Evolutionary conservation across 148 eudicot genomes (phyloP).

Genomic region (Rhododendron ovatum): DNA sequence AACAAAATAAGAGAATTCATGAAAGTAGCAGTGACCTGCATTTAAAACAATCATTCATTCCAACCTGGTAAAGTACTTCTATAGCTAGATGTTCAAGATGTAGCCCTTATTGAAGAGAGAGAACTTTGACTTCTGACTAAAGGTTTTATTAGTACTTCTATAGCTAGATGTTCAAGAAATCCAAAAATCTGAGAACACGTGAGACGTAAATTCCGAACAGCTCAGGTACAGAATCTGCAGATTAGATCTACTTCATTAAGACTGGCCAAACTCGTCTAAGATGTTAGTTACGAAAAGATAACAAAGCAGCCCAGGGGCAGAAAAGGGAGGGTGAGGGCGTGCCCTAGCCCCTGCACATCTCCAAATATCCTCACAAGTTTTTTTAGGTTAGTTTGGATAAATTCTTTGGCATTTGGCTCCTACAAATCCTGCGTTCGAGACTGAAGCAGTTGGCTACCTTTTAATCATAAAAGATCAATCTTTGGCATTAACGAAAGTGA

Average conservation of each 20-base stretch:
- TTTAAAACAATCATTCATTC: not conserved
- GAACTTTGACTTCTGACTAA: not conserved
- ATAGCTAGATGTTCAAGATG: not conserved
- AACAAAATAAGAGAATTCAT: not conserved
- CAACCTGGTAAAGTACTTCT: too few relatives aligned
- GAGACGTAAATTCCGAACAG: not conserved
- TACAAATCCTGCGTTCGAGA: not conserved
- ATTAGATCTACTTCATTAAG: not conserved
- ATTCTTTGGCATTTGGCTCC: not conserved
- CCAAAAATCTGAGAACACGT: not conserved
- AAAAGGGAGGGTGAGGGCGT: not conserved
- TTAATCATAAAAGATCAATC: not conserved
- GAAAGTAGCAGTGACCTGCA: conserved; percentile 49
- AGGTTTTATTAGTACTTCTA: not conserved
- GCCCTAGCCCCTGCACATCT: not conserved
- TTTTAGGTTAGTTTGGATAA: too few relatives aligned
- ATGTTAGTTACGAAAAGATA: not conserved
- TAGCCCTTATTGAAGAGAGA: not conserved
- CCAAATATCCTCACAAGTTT: not conserved
- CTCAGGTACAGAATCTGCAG: not conserved
- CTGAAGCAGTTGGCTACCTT: not conserved
- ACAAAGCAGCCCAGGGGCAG: not conserved
- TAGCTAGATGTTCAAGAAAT: too few relatives aligned
- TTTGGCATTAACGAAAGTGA: too few relatives aligned
- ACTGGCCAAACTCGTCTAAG: not conserved